Base-by-base conservation (phyloP, 116 monocot genomes). In the Thalassia testudinum region DNA sequence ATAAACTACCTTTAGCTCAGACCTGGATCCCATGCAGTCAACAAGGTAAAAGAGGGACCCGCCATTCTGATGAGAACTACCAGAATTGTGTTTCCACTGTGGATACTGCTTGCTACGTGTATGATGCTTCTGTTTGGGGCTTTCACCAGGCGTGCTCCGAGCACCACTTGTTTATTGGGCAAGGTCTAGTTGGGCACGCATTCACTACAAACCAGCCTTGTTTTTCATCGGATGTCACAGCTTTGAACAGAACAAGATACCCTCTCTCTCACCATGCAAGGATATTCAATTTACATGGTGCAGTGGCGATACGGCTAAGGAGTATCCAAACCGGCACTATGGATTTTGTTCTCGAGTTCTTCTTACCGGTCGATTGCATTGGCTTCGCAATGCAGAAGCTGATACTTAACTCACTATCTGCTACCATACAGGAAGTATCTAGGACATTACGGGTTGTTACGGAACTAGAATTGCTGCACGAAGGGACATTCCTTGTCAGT, bases 101-200 rank as follows among this genome's bases (percentile, higher is more conserved):
- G 17, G 84, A 84, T 67, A 47, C 23, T 53, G 78, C 85, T 25
- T 91, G 75, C 56, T 71, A 66, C 37, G 58, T 91, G 2, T 65
- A 61, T 23, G 78, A 91, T 68, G 18, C 45, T 45, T 48, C 42
- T 1, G 57, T 82, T 48, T 14, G 37, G 38, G 66, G 64, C 15
- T 87, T 87, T 64, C 87, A 87, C 5, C 58, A 76, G 27, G 81
- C 87, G 12, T 87, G 87, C 61, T 82, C 82, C 14, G 87, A 87
- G 49, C 76, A 87, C 55, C 82, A 87, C 59, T 49, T 87, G 37
- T 67, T 82, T 21, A 82, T 28, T 71, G 87, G 82, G 10, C 74
- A 82, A 73, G 87, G 87, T 15, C 62, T 82, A 18, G 78, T 50
- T 6, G 82, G 87, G 11, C 69, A 72, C 40, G 87, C 87, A 21